Percentiles rank a stretch among this genome's conserved stretches.
These are phyloP conservation scores for Coemansia sp. DNA, from an alignment of 192 early-diverging fungal genomes.

Conservation along the genomic window DNA sequence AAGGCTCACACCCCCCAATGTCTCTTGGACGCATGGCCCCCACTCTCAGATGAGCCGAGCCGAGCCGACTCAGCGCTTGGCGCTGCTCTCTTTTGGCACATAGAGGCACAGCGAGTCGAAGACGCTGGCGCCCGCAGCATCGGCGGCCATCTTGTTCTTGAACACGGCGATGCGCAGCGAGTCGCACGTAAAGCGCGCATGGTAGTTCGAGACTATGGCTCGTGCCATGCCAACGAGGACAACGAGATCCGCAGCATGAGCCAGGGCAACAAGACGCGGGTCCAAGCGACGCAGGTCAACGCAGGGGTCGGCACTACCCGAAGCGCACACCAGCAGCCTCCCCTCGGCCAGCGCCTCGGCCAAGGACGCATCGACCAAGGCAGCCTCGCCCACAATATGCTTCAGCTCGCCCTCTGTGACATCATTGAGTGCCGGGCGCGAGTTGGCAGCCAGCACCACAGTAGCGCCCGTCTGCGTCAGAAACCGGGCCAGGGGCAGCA, in stretches of 20 bases:
- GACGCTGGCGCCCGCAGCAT: constrained; percentile 64
- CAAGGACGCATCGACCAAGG: constrained; percentile 51
- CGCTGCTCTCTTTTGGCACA: not conserved
- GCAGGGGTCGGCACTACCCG: constrained; percentile 71
- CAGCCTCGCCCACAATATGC: constrained; percentile 48
- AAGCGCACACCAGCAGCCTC: constrained; percentile 59
- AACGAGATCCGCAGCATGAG: constrained; percentile 65
- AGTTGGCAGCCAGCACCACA: constrained; percentile 75
- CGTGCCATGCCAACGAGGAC: constrained; percentile 77
- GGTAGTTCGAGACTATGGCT: constrained; percentile 81
- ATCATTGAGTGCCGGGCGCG: constrained; percentile 76
- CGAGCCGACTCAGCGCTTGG: not conserved
- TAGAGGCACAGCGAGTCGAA: constrained; percentile 64
- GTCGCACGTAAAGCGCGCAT: constrained; percentile 66
- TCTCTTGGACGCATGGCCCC: too few species aligned
- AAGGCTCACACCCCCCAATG: too few species aligned
- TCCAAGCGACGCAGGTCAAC: constrained; percentile 66
- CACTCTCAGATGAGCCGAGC: not conserved
- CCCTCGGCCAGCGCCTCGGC: constrained; percentile 15
- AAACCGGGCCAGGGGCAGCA: constrained; percentile 72
- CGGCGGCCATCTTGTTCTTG: constrained; percentile 71
- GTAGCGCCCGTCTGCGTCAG: constrained; percentile 42
- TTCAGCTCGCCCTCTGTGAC: constrained; percentile 66
- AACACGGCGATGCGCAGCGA: constrained; percentile 77
- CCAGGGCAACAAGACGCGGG: constrained; percentile 57